Percentiles rank a stretch among this genome's conserved stretches.
These are phyloP conservation scores for Ceratobasidium theobromae DNA, from an alignment of 1,284 basidiomycete species.

Conservation along the genomic window DNA sequence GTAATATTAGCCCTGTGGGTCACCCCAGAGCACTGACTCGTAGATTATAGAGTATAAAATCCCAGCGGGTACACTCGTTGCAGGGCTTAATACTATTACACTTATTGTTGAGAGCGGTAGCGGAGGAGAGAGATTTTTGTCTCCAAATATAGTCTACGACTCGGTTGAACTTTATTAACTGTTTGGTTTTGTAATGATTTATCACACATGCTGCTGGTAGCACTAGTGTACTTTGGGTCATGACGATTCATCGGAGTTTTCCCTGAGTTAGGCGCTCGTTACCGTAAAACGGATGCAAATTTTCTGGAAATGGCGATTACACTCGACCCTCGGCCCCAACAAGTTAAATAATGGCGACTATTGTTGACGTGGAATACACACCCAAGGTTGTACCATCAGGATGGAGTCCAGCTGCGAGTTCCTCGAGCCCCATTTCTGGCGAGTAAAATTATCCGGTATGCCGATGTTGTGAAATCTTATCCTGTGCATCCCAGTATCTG, in stretches of 20 bases:
- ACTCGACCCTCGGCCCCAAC: constrained; percentile 20
- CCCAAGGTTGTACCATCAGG: constrained; percentile 19
- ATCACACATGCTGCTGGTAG: too few relatives aligned
- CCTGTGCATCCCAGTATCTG: constrained; percentile 39
- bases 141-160: constrained; percentile 6
- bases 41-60: background rate
- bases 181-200: too few relatives aligned
- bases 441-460: background rate
- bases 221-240: background rate
- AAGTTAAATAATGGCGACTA: constrained; percentile 19
- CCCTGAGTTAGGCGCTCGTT: background rate
- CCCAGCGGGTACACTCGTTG: background rate
- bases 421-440: constrained; percentile 13
- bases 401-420: constrained; percentile 23
- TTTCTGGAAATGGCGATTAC: constrained; percentile 5
- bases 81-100: constrained; percentile 3
- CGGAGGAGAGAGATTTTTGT: constrained; percentile 9
- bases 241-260: background rate
- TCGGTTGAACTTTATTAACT: background rate
- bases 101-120: constrained; percentile 17
- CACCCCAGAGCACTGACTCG: background rate
- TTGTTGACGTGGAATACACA: constrained; percentile 22
- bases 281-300: constrained; percentile 29
- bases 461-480: background rate
- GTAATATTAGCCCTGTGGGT: background rate